phyloP scores from a whole-genome alignment of 108 stramenopile genomes.

The Nitzschia palea region DNA sequence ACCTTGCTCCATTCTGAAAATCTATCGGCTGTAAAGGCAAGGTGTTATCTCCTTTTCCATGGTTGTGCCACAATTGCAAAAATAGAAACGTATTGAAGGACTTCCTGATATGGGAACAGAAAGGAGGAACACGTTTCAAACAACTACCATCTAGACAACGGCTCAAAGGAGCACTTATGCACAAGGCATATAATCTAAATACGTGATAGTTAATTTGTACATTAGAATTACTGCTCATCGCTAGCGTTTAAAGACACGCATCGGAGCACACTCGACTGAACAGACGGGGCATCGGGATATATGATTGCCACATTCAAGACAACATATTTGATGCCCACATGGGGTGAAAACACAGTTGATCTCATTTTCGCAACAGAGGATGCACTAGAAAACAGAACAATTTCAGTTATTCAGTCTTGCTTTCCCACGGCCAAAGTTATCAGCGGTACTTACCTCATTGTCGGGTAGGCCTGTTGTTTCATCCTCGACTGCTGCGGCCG shows the following conservation, averaged over 20 bases:
- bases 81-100: no score
- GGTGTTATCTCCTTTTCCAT: no score
- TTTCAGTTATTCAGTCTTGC: no score
- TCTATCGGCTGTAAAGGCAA: slow-evolving; percentile 25
- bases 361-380: slow-evolving; percentile 50
- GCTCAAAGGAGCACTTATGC: no score
- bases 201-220: no score
- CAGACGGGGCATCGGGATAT: slow-evolving; percentile 65
- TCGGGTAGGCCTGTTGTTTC: background rate
- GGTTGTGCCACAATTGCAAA: no score
- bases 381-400: slow-evolving; percentile 62
- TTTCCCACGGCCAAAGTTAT: no score
- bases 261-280: slow-evolving; percentile 53
- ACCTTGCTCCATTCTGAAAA: slow-evolving; percentile 53
- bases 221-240: no score
- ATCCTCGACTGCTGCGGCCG: slow-evolving; percentile 2
- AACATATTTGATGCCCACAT: slow-evolving; percentile 82
- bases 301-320: slow-evolving; percentile 52
- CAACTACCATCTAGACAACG: no score
- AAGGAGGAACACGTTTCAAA: no score
- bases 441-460: slow-evolving; percentile 16
- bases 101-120: no score
- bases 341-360: slow-evolving; percentile 78
- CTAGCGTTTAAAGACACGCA: slow-evolving; percentile 65
- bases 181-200: no score